Evolutionary conservation across 78 protist species (phyloP), one percentile per base, ranked within the genome.

Genomic region (Dictyostelium intermedium): DNA sequence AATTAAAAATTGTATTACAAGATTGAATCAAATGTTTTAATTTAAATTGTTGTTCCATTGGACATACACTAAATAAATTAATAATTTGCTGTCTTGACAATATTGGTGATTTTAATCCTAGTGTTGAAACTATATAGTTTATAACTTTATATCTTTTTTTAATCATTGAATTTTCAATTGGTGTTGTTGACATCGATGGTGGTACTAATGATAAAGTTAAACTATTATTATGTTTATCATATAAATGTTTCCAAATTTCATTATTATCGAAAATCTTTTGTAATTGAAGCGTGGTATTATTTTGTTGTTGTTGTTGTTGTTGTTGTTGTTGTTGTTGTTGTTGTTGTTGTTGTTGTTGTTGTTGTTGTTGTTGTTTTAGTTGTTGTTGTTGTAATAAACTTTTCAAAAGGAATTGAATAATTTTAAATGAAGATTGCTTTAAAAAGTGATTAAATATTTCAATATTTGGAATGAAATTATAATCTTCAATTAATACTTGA

Each of bases 11-110:
- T 27, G 74, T 25, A 25, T n/a, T 66, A 10, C 74, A 66, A 11
- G 35, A 8, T 66, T 66, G 74, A 66, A 66, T 66, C 27, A 66
- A 66, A 66, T 66, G 74, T 66, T 66, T 66, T 66, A 66, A 66
- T 66, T 66, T 66, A 66, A 66, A 66, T 66, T 66, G 32, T 66
- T 66, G 74, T 66, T 66, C 74, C n/a, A 66, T 10, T 66, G 74
- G 74, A 66, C 74, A 66, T 20, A 56, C 7, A 11, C 13, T 11
- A 30, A 66, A 66, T 66, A 66, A 25, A 66, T 66, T 66, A 27
- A 25, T 2, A 66, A 27, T 25, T 66, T 66, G 35, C 27, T 27
- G 20, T 66, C 18, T 66, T 66, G 74, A 66, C 11, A 66, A 27
- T 10, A n/a, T 30, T 66, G 74, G 74, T 66, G 74, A 66, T 66